These are phyloP conservation scores for Trichophyton verrucosum DNA, from an alignment of 2,329 filamentous ascomycete genomes.

Conservation along the genomic window DNA sequence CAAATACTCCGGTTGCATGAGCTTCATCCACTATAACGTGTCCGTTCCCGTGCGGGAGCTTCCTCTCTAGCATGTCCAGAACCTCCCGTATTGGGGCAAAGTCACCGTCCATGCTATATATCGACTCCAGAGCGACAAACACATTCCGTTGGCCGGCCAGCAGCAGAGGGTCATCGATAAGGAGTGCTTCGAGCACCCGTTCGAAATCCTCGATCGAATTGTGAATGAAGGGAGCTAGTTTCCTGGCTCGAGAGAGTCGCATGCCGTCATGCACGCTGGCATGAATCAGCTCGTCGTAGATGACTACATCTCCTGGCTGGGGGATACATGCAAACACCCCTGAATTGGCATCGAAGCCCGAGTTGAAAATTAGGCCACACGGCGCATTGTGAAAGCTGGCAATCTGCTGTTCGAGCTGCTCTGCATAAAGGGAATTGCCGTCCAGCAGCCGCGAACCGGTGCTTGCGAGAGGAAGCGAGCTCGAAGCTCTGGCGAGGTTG, in stretches of 20 bases:
- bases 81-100: constrained; percentile 52
- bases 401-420: constrained; percentile 47
- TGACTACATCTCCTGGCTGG: constrained; percentile 48
- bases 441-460: constrained; percentile 52
- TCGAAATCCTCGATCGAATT: constrained; percentile 32
- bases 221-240: constrained; percentile 36
- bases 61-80: constrained; percentile 43
- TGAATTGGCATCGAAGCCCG: constrained; percentile 55
- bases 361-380: constrained; percentile 48
- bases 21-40: constrained; percentile 47
- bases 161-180: constrained; percentile 24
- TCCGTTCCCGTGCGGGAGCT: constrained; percentile 45
- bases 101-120: constrained; percentile 80
- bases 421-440: constrained; percentile 50
- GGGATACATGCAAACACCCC: constrained; percentile 51
- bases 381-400: constrained; percentile 49
- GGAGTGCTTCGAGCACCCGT: constrained; percentile 24
- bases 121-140: constrained; percentile 56
- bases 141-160: constrained; percentile 38
- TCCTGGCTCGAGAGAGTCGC: constrained; percentile 46
- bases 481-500: constrained; percentile 30
- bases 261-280: constrained; percentile 71
- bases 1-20: constrained; percentile 42
- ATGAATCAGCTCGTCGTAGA: constrained; percentile 66
- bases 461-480: constrained; percentile 38